Evolutionary conservation across 2,329 filamentous ascomycete genomes (phyloP), one percentile per base, ranked within the genome.

Genomic region (Trichoderma citrinoviride): DNA sequence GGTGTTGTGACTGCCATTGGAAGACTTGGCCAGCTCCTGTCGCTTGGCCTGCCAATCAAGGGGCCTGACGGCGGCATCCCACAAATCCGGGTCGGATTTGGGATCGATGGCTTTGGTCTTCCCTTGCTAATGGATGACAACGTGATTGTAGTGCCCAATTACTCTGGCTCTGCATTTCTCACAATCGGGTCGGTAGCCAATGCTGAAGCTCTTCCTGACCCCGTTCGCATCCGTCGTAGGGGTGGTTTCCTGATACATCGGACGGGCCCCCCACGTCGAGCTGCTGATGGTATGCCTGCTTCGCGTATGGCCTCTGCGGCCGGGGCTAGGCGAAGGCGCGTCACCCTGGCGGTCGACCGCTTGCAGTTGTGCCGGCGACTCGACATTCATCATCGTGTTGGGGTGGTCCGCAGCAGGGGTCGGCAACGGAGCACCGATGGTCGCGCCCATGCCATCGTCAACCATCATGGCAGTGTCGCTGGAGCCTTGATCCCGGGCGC

Each of bases 61-160:
- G n/a, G 74, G 69, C 33, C 72, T 70, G 27, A 74, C 68, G n/a
- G 57, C 69, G 37, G 65, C 67, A 52, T 73, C 62, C 73, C 68
- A 76, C 52, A 75, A 62, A 25, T 65, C 62, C 33, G n/a, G 19
- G 19, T 69, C 56, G 47, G 46, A 29, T 21, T 60, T 41, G n/a
- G 70, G 70, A 54, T 75, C 72, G 37, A 73, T 61, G 41, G 77
- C 63, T 64, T 66, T 69, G 27, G 67, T 71, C 58, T 67, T 62
- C 23, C 73, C 71, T 27, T 71, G 68, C 80, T 86, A 87, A 54
- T 85, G 86, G 71, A 87, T 83, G 68, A 92, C 87, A 66, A 93
- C 91, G 76, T 93, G 90, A 72, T 90, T 92, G 73, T 92, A 93
- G 74, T 93, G 90, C 1, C 90, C 90, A 0, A 90, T 90, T 7